Evolutionary conservation across 208 protist species (phyloP).

Genomic region (Trypanosoma avium): DNA sequence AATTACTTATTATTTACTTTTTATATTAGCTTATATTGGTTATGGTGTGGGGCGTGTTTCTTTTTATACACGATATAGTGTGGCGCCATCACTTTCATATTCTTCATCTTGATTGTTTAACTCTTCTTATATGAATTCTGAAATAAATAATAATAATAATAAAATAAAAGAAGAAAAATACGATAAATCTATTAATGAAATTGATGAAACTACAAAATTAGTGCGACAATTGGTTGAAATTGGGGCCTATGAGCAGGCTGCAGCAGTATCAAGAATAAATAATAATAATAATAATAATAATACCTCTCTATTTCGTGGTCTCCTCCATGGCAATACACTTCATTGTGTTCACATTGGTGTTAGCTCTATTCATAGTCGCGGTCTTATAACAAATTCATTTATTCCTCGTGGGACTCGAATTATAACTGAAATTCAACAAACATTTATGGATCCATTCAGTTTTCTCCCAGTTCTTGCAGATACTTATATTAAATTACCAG

Average conservation of each 20-base stretch:
- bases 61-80: constrained; percentile 46
- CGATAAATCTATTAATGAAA: neutral
- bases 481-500: constrained; percentile 63
- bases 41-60: constrained; percentile 47
- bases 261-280: neutral
- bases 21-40: constrained; percentile 38
- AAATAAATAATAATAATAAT: neutral
- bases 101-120: too few species aligned
- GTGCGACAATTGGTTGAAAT: constrained; percentile 22
- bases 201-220: neutral
- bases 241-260: constrained; percentile 23
- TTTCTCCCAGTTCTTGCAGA: constrained; percentile 55
- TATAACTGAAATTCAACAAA: constrained; percentile 47
- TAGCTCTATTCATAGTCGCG: constrained; percentile 70
- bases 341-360: constrained; percentile 54
- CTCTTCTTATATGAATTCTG: too few species aligned
- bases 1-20: constrained; percentile 13
- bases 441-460: constrained; percentile 44
- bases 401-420: constrained; percentile 61
- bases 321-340: constrained; percentile 36
- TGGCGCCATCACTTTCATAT: constrained; percentile 30
- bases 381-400: constrained; percentile 42
- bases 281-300: neutral
- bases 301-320: constrained; percentile 16
- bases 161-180: too few species aligned